Conservation (phyloP, 2,329 filamentous ascomycete species). For the Microcera coccophila region DNA sequence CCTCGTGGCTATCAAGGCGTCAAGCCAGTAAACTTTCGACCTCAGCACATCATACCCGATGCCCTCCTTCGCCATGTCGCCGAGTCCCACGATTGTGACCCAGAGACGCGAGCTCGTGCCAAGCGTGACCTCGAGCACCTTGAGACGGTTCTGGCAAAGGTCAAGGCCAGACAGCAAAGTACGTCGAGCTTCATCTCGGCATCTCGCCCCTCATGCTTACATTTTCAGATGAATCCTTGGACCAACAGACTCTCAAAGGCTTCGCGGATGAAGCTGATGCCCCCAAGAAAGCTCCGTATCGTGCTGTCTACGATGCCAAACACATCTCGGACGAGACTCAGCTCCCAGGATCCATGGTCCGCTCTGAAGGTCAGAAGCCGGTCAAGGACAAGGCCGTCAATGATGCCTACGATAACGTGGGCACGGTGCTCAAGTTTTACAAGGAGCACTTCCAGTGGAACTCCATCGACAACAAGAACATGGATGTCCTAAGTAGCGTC, state of each 20-base stretch:
- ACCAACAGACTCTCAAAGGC: constrained; percentile 20
- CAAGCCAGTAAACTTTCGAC: constrained; percentile 3
- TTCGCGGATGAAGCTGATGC: constrained; percentile 15
- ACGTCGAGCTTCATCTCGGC: constrained; percentile 11
- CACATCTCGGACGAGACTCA: constrained; percentile 33
- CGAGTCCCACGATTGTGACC: constrained; percentile 36
- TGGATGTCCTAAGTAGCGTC: constrained; percentile 49
- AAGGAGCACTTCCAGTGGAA: constrained; percentile 46
- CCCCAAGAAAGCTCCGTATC: constrained; percentile 31
- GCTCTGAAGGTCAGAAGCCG: constrained; percentile 41
- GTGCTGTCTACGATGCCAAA: constrained; percentile 44
- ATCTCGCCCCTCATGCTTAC: neutral
- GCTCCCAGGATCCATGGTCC: constrained; percentile 42
- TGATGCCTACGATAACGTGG: constrained; percentile 48
- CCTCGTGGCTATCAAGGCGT: constrained; percentile 28
- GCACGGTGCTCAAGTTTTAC: constrained; percentile 49
- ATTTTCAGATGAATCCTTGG: constrained; percentile 1
- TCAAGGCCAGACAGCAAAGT: constrained; percentile 23
- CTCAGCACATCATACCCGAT: constrained; percentile 38
- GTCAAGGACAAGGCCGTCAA: constrained; percentile 43
- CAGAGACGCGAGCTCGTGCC: constrained; percentile 36
- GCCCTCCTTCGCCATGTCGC: constrained; percentile 37
- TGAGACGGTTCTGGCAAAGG: constrained; percentile 26
- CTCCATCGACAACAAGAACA: constrained; percentile 49
- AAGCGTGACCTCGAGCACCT: constrained; percentile 39